Evolutionary conservation across 306 rosid genomes (phyloP).

Genomic region (Acacia acuminata): DNA sequence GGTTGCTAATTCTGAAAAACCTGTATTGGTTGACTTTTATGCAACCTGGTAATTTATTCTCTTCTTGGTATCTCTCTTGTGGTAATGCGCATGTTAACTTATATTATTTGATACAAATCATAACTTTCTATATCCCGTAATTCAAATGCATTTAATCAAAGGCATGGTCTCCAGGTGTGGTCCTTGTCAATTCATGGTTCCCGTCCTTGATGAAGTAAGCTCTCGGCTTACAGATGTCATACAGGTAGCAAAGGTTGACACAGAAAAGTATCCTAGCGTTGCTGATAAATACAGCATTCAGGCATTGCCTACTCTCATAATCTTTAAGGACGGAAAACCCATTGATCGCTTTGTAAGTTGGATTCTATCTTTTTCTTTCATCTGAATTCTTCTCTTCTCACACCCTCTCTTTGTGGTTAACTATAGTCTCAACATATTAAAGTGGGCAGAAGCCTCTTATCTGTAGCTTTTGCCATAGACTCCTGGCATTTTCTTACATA

Average conservation of each 20-base stretch:
- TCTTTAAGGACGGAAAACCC: slow-evolving; percentile 86
- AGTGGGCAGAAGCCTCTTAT: slow-evolving; percentile 5
- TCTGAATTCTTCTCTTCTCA: neutral
- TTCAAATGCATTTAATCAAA: slow-evolving; percentile 19
- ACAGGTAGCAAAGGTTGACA: slow-evolving; percentile 85
- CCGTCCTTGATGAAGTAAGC: slow-evolving; percentile 83
- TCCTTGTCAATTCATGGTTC: slow-evolving; percentile 96
- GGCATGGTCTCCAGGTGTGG: slow-evolving; percentile 75
- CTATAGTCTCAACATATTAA: slow-evolving; percentile 1
- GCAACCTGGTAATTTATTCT: slow-evolving; percentile 76
- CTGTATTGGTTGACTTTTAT: slow-evolving; percentile 93
- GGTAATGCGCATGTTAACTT: neutral
- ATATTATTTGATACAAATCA: neutral
- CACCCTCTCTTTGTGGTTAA: slow-evolving; percentile 1
- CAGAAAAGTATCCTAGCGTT: slow-evolving; percentile 86
- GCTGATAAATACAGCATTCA: slow-evolving; percentile 77
- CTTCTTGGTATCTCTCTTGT: neutral
- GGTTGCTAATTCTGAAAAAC: slow-evolving; percentile 70
- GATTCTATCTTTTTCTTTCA: neutral
- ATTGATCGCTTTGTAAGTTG: slow-evolving; percentile 79
- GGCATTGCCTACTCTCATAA: slow-evolving; percentile 91
- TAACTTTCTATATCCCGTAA: neutral
- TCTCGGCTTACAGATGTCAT: slow-evolving; percentile 57
- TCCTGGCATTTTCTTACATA: neutral
- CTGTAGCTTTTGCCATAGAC: slow-evolving; percentile 22